Base-by-base conservation (phyloP, 1,284 basidiomycete species). In the Bjerkandera adusta region DNA sequence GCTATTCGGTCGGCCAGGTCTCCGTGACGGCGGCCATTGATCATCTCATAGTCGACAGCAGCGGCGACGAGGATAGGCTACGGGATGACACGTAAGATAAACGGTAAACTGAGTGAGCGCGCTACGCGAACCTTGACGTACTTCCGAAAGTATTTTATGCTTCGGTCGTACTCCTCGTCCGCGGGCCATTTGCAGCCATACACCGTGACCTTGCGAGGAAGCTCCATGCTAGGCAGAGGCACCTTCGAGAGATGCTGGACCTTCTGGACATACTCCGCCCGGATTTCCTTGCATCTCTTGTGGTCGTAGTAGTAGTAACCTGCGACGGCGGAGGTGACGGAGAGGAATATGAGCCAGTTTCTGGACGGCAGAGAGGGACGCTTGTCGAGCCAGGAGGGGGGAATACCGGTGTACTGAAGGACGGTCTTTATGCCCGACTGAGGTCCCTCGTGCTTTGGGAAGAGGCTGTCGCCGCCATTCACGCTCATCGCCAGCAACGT, bases 31-130 rank as follows among this genome's bases (percentile, higher is more conserved):
- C 89, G 91, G 21, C 92, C 90, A 33, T 81, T 77, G 45, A 92
- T 70, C 62, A 93, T 80, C 40, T 90, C 85, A 67, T 89, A 98
- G 75, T 99, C 96, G 32, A 98, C 73, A 0, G 92, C 96, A 4
- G 94, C 93, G 7, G 96, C 93, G 25, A 95, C 90, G 11, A 99
- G 77, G 52, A 97, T 83, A 4, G 96, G 96, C 94, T 97, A 22
- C 26, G 35, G n/a, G n/a, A n/a, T n/a, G n/a, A n/a, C n/a, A n/a
- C n/a, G n/a, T 41, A 30, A 32, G 36, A 50, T 46, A 34, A 49
- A 47, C 47, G 35, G 52, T 35, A 45, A 20, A 6, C 37, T 20
- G 21, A 25, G 35, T 34, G 30, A 36, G 37, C 36, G 24, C 43
- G 11, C 41, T 36, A 48, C 68, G 52, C 72, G 59, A 58, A 96